A percentile compares a stretch with the other conserved stretches of the same genome.
These are phyloP conservation scores for Suillus weaverae DNA, from an alignment of 768 basidiomycete species.

Conservation along the genomic window DNA sequence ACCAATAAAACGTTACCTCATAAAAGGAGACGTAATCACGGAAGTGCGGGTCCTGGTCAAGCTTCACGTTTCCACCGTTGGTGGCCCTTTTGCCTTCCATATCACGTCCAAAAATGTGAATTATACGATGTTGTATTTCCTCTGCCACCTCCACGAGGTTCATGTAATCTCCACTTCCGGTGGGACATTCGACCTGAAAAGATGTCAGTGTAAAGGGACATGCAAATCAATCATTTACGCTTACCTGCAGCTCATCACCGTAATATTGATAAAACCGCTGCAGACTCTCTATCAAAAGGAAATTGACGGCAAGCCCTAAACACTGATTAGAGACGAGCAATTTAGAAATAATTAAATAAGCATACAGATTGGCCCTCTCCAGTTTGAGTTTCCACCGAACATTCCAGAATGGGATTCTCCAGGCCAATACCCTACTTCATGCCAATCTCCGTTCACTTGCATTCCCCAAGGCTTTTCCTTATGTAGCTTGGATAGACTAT, in stretches of 20 bases:
- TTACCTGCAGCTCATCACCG: conserved; percentile 79
- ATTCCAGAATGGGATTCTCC: conserved; percentile 96
- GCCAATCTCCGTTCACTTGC: conserved; percentile 87
- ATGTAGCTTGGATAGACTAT: conserved; percentile 85
- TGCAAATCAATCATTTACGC: not conserved
- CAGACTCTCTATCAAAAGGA: conserved; percentile 91
- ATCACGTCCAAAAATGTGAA: conserved; percentile 97
- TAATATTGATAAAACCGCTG: conserved; percentile 99
- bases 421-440: conserved; percentile 96
- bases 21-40: conserved; percentile 96
- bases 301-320: conserved; percentile 93
- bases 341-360: not conserved
- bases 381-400: conserved; percentile 99
- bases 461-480: conserved; percentile 94
- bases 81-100: conserved; percentile 81
- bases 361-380: conserved; percentile 89
- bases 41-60: conserved; percentile 94
- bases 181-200: conserved; percentile 85
- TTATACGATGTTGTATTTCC: conserved; percentile 98
- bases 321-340: conserved; percentile 3
- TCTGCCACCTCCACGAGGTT: conserved; percentile 91
- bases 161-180: conserved; percentile 97
- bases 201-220: not conserved
- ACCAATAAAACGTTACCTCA: conserved; percentile 54
- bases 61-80: conserved; percentile 84